phyloP scores from a whole-genome alignment of 345 rosid species.

The Populus alba region DNA sequence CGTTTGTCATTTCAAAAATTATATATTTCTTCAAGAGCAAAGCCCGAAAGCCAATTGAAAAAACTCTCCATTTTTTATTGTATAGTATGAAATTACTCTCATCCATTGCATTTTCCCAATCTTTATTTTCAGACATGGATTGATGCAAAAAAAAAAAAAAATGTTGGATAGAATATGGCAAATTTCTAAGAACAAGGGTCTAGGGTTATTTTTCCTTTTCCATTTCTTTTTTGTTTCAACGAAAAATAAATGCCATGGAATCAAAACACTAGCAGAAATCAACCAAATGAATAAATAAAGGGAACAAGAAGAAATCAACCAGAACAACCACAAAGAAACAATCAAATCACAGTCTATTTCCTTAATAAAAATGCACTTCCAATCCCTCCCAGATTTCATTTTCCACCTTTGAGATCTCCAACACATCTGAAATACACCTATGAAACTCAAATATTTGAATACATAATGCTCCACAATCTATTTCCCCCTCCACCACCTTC shows the following conservation, averaged over 20 bases:
- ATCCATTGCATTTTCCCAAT: not conserved
- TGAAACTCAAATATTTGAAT: not conserved
- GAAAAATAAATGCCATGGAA: no score
- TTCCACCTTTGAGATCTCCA: not conserved
- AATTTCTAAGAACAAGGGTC: not conserved
- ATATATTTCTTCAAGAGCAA: not conserved
- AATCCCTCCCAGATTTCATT: not conserved
- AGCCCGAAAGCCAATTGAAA: not conserved
- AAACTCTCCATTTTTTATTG: no score
- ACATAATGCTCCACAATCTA: not conserved
- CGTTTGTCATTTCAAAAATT: no score
- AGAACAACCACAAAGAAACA: not conserved
- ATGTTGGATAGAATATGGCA: not conserved
- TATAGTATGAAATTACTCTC: not conserved
- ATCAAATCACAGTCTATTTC: not conserved
- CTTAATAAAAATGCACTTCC: not conserved
- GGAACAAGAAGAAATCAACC: not conserved
- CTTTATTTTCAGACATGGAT: not conserved
- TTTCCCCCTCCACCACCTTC: not conserved
- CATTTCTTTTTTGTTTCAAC: no score
- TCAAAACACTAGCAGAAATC: no score
- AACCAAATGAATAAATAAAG: not conserved
- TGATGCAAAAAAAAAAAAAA: not conserved
- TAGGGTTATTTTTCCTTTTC: not conserved
- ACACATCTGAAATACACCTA: not conserved